phyloP scores from a whole-genome alignment of 495 filamentous ascomycete genomes.

The Rhypophila decipiens region DNA sequence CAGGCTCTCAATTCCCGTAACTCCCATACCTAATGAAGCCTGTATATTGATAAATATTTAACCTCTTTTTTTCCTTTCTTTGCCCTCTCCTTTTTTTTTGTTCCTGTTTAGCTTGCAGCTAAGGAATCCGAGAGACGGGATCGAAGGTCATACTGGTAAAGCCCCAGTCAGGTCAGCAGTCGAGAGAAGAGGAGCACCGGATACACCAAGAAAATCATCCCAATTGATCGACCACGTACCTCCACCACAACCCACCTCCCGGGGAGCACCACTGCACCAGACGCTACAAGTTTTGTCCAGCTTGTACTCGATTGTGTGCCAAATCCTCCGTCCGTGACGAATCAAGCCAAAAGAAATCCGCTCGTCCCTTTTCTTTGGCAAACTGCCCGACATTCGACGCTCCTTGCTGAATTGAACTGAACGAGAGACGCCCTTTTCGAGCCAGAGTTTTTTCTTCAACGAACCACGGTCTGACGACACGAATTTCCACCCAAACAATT shows the following conservation, averaged over 20 bases:
- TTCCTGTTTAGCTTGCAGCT: not conserved
- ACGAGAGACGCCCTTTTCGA: not conserved
- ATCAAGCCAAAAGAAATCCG: too few relatives aligned
- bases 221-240: not conserved
- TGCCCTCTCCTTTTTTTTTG: slow-evolving; percentile 9
- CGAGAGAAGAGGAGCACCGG: too few relatives aligned
- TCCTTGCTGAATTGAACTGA: not conserved
- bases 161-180: too few relatives aligned
- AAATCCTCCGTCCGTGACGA: not conserved
- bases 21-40: slow-evolving; percentile 27
- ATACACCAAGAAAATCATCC: not conserved
- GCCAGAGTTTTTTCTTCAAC: not conserved
- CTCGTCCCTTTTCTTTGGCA: not conserved
- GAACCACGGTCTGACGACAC: not conserved
- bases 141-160: not conserved
- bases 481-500: not conserved
- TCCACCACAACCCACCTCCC: too few relatives aligned
- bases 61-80: slow-evolving; percentile 8
- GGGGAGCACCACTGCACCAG: too few relatives aligned
- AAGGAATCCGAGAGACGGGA: not conserved
- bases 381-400: not conserved
- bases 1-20: slow-evolving; percentile 23
- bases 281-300: not conserved
- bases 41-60: slow-evolving; percentile 23
- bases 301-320: not conserved